phyloP scores from a whole-genome alignment of 2,329 filamentous ascomycete species.

The Juglanconis juglandina region DNA sequence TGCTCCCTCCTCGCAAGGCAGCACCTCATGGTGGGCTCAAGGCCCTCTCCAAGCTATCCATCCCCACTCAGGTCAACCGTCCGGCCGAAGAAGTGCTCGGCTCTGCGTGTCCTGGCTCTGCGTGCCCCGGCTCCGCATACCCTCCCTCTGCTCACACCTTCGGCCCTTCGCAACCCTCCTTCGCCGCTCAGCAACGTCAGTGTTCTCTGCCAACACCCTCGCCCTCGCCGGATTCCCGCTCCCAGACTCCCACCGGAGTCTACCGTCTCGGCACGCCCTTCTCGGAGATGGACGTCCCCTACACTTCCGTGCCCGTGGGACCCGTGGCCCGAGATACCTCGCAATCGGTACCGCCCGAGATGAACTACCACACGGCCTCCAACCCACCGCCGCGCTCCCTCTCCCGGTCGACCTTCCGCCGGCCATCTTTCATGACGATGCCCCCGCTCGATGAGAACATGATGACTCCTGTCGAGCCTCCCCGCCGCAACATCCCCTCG shows the following conservation, averaged over 20 bases:
- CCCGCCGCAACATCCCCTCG: conserved; percentile 31
- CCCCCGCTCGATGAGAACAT: conserved; percentile 67
- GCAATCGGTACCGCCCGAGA: conserved; percentile 90
- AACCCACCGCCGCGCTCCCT: conserved; percentile 41
- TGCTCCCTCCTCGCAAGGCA: conserved; percentile 45
- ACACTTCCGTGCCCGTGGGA: conserved; percentile 68
- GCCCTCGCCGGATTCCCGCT: conserved; percentile 46
- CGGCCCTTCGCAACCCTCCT: conserved; percentile 11
- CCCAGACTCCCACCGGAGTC: conserved; percentile 51
- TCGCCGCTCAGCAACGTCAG: conserved; percentile 14
- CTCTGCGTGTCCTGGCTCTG: conserved; percentile 28
- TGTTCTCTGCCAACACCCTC: conserved; percentile 20
- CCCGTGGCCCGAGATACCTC: conserved; percentile 75
- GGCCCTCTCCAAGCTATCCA: conserved; percentile 59
- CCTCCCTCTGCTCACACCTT: conserved; percentile 16
- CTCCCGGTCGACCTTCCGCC: conserved; percentile 56
- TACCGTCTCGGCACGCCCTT: conserved; percentile 83
- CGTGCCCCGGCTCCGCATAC: conserved; percentile 22
- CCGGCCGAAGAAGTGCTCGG: conserved; percentile 22
- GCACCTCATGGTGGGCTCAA: conserved; percentile 53
- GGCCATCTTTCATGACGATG: conserved; percentile 66
- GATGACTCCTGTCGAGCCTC: conserved; percentile 37
- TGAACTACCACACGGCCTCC: conserved; percentile 65
- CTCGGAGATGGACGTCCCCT: conserved; percentile 84
- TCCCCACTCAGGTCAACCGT: conserved; percentile 39